Evolutionary conservation across 352 stramenopile species (phyloP), one percentile per base, ranked within the genome.

Genomic region (Pythium scleroteichum): DNA sequence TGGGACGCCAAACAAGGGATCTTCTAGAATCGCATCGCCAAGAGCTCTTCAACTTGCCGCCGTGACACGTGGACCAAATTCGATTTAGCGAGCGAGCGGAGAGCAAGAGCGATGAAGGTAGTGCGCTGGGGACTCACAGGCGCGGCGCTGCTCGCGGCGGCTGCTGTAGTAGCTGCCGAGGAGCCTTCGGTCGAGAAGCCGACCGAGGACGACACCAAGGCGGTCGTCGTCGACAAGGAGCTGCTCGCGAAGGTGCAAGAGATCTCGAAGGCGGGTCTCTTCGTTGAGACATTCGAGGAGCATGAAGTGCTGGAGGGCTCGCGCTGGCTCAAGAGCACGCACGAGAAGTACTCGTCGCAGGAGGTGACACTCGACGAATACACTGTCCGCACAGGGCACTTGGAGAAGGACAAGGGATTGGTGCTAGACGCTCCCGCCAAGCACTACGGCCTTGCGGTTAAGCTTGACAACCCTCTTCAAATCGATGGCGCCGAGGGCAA

Each of bases 261-360:
- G 59, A 62, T 91, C 42, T 61, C 69, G 14, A 73, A 86, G 49
- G 64, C 78, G 39, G 82, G 68, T 6, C 64, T 91, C 20, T 83
- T 94, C 52, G 79, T 83, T n/a, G 84, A 94, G 68, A 94, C 78
- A 44, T 94, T 94, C 65, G 84, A 91, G 44, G 56, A 68, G 40
- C 66, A 78, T 17, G 69, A 87, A 47, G 42, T 72, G 26, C 72
- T 92, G 20, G 80, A 90, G 54, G 79, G 72, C 39, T 73, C 69
- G 52, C 83, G 83, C 62, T 95, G 86, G 86, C 76, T 95, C 63
- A 90, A 90, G 72, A 95, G 86, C 71, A 69, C 67, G 13, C 73
- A 90, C 57, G 79, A 92, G 40, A 95, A 94, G 63, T 95, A 95
- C 68, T 57, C 73, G 39, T 76, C 66, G 23, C 86, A 95, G 61